Base-by-base conservation (phyloP, 352 stramenopile genomes). In the Phytophthora quininea region DNA sequence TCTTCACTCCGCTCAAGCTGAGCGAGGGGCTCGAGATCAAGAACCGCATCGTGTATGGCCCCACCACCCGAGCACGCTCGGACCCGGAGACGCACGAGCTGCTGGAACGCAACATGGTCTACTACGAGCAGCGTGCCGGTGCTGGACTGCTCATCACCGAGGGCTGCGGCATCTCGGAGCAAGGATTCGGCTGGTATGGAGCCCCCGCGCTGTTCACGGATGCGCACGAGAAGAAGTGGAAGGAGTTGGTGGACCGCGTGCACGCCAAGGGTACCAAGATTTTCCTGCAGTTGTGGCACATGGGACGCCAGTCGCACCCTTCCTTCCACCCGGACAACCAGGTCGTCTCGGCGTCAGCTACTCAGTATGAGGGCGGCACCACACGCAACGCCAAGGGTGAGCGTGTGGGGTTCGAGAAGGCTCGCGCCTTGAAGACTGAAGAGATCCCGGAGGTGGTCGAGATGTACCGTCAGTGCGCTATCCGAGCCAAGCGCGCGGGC, bases 271-370 rank as follows among this genome's bases (percentile, higher is more conserved):
- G 64, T 43, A 79, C 70, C 48, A 72, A 71, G 32, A 92, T 94
- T 43, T 89, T 78, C 58, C 27, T 80, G 46, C 88, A 96, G 69
- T 55, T 96, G 4, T 93, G 84, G 84, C 86, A 96, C 64, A 77
- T 85, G 38, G 88, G 88, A 35, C 69, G 82, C 45, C 48, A 64
- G 47, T 54, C 67, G 0, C 84, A 96, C 63, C 71, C 72, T 38
- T 73, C 80, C 51, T 64, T 71, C 46, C 49, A 75, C 53, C 9
- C 45, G 4, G 54, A 57, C 42, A 56, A 54, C 32, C 53, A 64
- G 3, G 24, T 62, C 11, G 60, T 74, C 3, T 62, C 50, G n/a
- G 49, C 67, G 1, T 75, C 59, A 3, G 49, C 59, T 33, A 67
- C 47, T 9, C 35, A 33, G 7, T 27, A 46, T 33, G 61, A 51